These are phyloP conservation scores for Puccinia triticina DNA, from an alignment of 1,284 basidiomycete species.

Conservation along the genomic window DNA sequence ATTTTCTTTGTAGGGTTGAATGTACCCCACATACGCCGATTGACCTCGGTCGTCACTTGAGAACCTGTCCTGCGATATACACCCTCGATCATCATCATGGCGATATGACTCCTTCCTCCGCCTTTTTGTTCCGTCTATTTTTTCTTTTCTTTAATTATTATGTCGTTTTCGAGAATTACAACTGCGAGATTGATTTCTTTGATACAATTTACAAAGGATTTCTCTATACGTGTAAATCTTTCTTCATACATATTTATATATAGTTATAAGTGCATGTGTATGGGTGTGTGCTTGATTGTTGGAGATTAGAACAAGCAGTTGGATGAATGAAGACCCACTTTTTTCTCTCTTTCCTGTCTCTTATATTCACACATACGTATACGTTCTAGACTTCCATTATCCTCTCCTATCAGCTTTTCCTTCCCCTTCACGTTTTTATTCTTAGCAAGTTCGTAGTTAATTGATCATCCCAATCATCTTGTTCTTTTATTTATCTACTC, in stretches of 20 bases:
- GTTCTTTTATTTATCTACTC: too few relatives aligned
- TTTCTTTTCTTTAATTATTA: neutral
- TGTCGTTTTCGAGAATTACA: neutral
- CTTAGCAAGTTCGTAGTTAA: too few relatives aligned
- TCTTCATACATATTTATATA: neutral
- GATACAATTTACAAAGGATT: too few relatives aligned
- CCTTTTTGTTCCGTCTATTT: neutral
- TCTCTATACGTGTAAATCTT: neutral
- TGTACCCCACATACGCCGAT: constrained; percentile 50
- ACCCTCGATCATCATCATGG: neutral
- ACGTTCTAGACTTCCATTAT: too few relatives aligned
- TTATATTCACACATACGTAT: too few relatives aligned
- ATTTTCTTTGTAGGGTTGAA: constrained; percentile 42
- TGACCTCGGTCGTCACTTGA: constrained; percentile 44
- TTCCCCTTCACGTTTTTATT: too few relatives aligned
- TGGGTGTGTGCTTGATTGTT: too few relatives aligned
- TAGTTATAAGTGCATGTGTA: neutral
- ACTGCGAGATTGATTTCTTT: neutral
- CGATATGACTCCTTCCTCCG: neutral
- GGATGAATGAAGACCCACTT: too few relatives aligned
- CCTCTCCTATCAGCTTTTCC: too few relatives aligned
- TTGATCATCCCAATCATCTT: too few relatives aligned
- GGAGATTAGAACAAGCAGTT: too few relatives aligned
- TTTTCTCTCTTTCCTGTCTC: too few relatives aligned
- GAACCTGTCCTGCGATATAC: neutral